Base-by-base conservation (phyloP, 2,329 filamentous ascomycete species). In the Xenoacremonium recifei region DNA sequence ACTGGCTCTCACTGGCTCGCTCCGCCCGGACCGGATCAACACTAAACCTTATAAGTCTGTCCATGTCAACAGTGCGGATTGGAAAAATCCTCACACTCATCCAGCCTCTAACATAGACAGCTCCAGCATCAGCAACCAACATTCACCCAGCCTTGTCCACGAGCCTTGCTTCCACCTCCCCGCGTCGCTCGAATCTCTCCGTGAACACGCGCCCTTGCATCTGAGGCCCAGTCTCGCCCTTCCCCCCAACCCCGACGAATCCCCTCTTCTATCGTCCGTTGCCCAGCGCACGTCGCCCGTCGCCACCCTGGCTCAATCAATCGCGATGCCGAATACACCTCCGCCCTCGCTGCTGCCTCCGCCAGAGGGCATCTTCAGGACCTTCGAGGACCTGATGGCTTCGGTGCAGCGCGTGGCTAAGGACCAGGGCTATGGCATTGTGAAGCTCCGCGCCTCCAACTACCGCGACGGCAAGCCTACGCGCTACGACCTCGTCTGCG, bases 381-480 rank as follows among this genome's bases (percentile, higher is more conserved):
- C 70, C 38, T 82, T 82, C 48, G 78, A 82, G 21, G 79, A 82
- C 46, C 68, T 82, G 31, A 69, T 82, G 54, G 67, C 67, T 4
- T 73, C 77, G 16, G 76, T 82, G 7, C 79, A 82, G 59, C 74
- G 75, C 31, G 72, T 77, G 4, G 77, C 79, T 6, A 82, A 82
- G 57, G 78, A 82, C 38, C 77, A 82, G 50, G 79, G 79, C 35
- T 82, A 81, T 49, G 77, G 77, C 29, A 77, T 82, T 12, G 79
- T 82, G 50, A 82, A 82, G 65, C 67, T 82, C 10, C 74, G 79
- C 25, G 77, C 79, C 5, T 81, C 77, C 54, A 82, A 82, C 62
- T 82, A 82, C 51, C 77, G 79, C 33, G 79, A 82, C 40, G 75
- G 76, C 45, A 81, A 81, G 53, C 77, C 79, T 1, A 82, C 79